These are phyloP conservation scores for Colletotrichum sp. DNA, from an alignment of 2,329 filamentous ascomycete genomes.

Conservation along the genomic window DNA sequence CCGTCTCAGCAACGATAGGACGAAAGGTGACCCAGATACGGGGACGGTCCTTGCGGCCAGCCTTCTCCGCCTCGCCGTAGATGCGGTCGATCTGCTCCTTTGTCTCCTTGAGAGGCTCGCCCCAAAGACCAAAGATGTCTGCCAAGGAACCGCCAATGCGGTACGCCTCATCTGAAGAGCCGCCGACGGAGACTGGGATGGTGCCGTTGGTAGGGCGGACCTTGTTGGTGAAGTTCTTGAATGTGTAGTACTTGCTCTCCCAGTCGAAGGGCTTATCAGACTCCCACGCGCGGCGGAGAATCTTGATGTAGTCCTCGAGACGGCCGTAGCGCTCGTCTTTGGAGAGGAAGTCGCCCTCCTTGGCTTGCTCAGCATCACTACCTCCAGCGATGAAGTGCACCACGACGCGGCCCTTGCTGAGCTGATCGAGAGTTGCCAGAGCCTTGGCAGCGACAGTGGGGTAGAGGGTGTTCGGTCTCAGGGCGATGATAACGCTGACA, in stretches of 20 bases:
- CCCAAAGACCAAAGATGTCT: constrained; percentile 70
- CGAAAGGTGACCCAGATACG: constrained; percentile 70
- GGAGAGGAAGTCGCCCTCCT: constrained; percentile 63
- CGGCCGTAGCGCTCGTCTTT: constrained; percentile 64
- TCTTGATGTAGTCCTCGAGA: constrained; percentile 66
- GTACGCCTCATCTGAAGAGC: constrained; percentile 64
- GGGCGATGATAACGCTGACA: constrained; percentile 65
- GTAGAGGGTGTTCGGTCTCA: constrained; percentile 66
- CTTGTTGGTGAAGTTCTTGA: constrained; percentile 61
- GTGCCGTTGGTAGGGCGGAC: constrained; percentile 58
- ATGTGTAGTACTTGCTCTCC: constrained; percentile 64
- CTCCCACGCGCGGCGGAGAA: constrained; percentile 63
- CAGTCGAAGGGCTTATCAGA: constrained; percentile 65
- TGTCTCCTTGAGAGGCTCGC: constrained; percentile 67
- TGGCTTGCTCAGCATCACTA: constrained; percentile 63
- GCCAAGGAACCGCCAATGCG: constrained; percentile 62
- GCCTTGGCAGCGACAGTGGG: constrained; percentile 68
- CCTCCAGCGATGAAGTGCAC: constrained; percentile 70
- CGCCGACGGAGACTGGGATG: constrained; percentile 65
- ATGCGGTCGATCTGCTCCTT: constrained; percentile 67
- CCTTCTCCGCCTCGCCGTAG: constrained; percentile 62
- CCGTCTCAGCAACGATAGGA: constrained; percentile 65
- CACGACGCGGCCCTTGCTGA: constrained; percentile 61
- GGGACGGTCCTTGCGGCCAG: constrained; percentile 59
- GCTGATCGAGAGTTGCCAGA: constrained; percentile 65